A percentile compares a stretch with the other conserved stretches of the same genome.
These are phyloP conservation scores for Crucibulum laeve DNA, from an alignment of 768 basidiomycete species.

Conservation along the genomic window DNA sequence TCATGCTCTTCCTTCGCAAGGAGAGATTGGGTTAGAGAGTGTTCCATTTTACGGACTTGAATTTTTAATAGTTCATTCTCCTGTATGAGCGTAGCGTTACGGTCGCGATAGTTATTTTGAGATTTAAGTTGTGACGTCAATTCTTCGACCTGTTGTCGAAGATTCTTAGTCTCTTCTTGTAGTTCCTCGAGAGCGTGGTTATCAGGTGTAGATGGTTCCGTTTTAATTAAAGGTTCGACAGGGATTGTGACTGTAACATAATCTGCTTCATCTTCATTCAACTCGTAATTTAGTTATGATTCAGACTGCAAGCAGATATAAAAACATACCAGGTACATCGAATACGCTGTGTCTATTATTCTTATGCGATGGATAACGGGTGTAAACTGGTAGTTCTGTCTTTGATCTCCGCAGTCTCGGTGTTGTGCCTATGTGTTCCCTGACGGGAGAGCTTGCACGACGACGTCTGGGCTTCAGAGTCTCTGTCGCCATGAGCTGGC, in stretches of 20 bases:
- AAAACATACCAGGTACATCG: background rate
- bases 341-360: background rate
- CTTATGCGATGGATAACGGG: background rate
- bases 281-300: too few species aligned
- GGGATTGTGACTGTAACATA: too few species aligned
- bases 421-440: background rate
- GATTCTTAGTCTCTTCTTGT: constrained; percentile 21
- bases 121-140: constrained; percentile 20
- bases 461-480: background rate
- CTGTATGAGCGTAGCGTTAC: constrained; percentile 15
- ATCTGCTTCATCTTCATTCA: too few species aligned
- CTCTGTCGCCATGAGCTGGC: background rate
- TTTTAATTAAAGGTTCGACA: too few species aligned
- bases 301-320: too few species aligned
- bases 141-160: constrained; percentile 20
- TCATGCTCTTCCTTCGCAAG: constrained; percentile 17
- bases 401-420: background rate
- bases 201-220: constrained; percentile 4
- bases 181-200: constrained; percentile 18
- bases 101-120: constrained; percentile 19
- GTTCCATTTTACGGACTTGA: constrained; percentile 23
- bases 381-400: background rate
- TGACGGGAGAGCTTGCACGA: background rate
- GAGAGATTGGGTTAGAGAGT: constrained; percentile 20
- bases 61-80: constrained; percentile 22